Percentiles rank a stretch among this genome's conserved stretches.
Conservation (phyloP, 805 yeast species). For the Candida railenensis region DNA sequence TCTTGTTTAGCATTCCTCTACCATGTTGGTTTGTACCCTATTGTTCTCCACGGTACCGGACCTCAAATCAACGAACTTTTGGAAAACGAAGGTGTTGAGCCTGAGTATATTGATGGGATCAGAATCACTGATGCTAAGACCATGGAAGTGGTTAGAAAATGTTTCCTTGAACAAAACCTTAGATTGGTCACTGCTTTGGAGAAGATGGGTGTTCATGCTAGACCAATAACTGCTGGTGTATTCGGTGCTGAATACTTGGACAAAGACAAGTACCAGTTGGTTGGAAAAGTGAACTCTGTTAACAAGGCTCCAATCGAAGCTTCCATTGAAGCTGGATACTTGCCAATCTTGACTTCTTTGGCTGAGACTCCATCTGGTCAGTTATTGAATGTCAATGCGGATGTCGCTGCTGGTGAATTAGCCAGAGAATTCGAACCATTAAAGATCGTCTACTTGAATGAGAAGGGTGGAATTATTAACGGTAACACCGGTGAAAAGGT, state of each 20-base stretch:
- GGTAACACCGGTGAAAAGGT: constrained; percentile 90
- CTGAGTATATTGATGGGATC: constrained; percentile 94
- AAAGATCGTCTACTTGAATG: constrained; percentile 93
- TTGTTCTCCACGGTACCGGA: constrained; percentile 97
- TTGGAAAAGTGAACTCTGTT: constrained; percentile 84
- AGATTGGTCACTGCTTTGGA: constrained; percentile 94
- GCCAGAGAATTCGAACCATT: constrained; percentile 97
- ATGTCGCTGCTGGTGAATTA: constrained; percentile 97
- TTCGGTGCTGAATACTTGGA: constrained; percentile 91
- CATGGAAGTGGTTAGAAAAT: constrained; percentile 93
- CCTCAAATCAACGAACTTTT: constrained; percentile 95
- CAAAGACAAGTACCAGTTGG: constrained; percentile 85
- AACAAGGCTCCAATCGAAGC: constrained; percentile 90
- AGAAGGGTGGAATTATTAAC: constrained; percentile 95
- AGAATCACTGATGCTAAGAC: constrained; percentile 93
- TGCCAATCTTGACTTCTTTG: constrained; percentile 92
- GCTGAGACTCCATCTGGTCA: constrained; percentile 98
- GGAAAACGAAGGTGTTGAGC: constrained; percentile 93
- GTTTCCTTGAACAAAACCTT: constrained; percentile 93
- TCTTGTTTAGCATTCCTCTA: constrained; percentile 93
- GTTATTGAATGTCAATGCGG: constrained; percentile 95
- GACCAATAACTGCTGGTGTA: constrained; percentile 98
- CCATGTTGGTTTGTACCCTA: constrained; percentile 96
- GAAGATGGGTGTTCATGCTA: constrained; percentile 93
- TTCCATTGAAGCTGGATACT: constrained; percentile 91